Evolutionary conservation across 768 basidiomycete genomes (phyloP).

Genomic region (Mycena kentingensis): DNA sequence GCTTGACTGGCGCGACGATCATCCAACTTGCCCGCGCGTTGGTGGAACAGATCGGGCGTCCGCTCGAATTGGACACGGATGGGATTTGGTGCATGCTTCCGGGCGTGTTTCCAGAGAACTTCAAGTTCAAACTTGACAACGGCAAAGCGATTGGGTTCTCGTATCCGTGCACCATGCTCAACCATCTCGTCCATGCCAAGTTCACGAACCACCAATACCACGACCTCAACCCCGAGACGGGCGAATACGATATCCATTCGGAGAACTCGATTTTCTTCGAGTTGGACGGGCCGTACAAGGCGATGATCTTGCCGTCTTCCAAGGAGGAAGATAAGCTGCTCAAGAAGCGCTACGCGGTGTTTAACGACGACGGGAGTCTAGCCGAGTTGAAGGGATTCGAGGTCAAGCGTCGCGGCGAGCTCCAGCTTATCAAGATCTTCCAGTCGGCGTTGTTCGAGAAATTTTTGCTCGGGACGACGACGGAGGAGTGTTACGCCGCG

Average conservation of each 20-base stretch:
- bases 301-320: conserved; percentile 98
- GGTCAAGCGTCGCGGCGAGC: conserved; percentile 94
- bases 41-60: conserved; percentile 96
- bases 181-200: conserved; percentile 91
- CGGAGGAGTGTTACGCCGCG: conserved; percentile 92
- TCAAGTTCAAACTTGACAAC: conserved; percentile 86
- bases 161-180: conserved; percentile 99
- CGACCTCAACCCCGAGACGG: conserved; percentile 81
- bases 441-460: conserved; percentile 98
- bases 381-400: conserved; percentile 99
- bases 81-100: conserved; percentile 99
- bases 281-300: conserved; percentile 96
- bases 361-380: conserved; percentile 96
- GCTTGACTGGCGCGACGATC: conserved; percentile 94
- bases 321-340: conserved; percentile 98
- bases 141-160: conserved; percentile 90
- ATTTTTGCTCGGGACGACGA: conserved; percentile 90
- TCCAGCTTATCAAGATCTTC: conserved; percentile 99
- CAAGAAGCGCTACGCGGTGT: conserved; percentile 99
- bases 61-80: conserved; percentile 96
- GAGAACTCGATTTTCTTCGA: conserved; percentile 99
- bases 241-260: conserved; percentile 82
- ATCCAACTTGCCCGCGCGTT: conserved; percentile 98
- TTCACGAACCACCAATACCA: conserved; percentile 99
- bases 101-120: conserved; percentile 96